phyloP scores from a whole-genome alignment of 2,329 filamentous ascomycete species.

The Penicillium corylophilum region DNA sequence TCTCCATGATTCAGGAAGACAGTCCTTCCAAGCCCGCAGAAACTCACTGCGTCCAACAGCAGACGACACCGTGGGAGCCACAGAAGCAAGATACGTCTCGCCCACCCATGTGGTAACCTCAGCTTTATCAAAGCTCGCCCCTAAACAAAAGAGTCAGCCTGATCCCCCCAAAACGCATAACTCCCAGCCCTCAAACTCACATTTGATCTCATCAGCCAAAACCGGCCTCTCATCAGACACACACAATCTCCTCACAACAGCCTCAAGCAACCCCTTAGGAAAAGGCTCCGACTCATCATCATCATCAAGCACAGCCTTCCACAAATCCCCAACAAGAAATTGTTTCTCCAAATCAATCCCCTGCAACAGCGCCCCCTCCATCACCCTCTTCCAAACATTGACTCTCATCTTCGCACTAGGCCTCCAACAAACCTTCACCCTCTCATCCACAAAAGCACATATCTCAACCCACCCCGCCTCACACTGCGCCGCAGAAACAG shows the following conservation, averaged over 20 bases:
- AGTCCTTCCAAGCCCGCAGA: conserved; percentile 42
- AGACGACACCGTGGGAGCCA: conserved; percentile 30
- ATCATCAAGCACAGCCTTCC: conserved; percentile 41
- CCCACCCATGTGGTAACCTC: conserved; percentile 40
- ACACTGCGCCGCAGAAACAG: conserved; percentile 54
- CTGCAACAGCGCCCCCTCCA: conserved; percentile 41
- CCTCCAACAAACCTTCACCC: conserved; percentile 36
- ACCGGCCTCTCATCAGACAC: conserved; percentile 23
- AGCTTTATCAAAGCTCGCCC: conserved; percentile 41
- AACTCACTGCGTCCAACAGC: conserved; percentile 36
- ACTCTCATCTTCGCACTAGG: conserved; percentile 51
- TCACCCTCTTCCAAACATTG: conserved; percentile 49
- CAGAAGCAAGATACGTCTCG: conserved; percentile 41
- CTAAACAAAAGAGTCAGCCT: conserved; percentile 18
- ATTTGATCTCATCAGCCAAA: conserved; percentile 33
- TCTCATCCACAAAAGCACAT: conserved; percentile 52
- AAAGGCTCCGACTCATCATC: conserved; percentile 28
- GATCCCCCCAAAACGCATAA: background rate
- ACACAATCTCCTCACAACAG: conserved; percentile 38
- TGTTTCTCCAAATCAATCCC: conserved; percentile 42
- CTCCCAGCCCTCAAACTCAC: conserved; percentile 26
- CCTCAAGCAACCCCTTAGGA: conserved; percentile 37
- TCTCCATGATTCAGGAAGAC: conserved; percentile 46
- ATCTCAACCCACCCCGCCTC: conserved; percentile 51
- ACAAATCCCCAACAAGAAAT: conserved; percentile 43